Conservation (phyloP, 1,139 yeast species). For the Casaregolazyma suthepensis region DNA sequence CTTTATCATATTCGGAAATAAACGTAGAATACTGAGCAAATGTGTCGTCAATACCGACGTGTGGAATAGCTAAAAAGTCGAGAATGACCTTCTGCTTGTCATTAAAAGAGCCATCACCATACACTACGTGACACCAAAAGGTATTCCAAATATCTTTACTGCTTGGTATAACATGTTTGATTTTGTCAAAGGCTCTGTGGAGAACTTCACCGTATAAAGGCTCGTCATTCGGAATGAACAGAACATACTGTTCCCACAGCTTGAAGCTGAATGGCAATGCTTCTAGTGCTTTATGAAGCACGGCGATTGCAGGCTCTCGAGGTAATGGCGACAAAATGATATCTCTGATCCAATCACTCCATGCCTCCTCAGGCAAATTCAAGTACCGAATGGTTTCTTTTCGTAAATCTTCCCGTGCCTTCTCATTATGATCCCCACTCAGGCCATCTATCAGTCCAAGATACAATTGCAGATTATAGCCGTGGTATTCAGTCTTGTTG, state of each 20-base stretch:
- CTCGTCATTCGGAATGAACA: background rate
- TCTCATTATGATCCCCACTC: background rate
- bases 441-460: background rate
- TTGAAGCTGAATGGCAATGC: constrained; percentile 9
- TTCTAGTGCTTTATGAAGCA: constrained; percentile 12
- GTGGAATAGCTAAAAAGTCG: constrained; percentile 40
- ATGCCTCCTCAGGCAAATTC: constrained; percentile 17
- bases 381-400: background rate
- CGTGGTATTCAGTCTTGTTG: background rate
- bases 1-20: constrained; percentile 30
- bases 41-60: constrained; percentile 38
- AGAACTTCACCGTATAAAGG: background rate
- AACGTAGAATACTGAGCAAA: constrained; percentile 42
- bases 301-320: background rate
- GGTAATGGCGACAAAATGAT: constrained; percentile 21
- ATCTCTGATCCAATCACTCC: constrained; percentile 27
- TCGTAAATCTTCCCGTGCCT: background rate
- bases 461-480: background rate
- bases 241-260: constrained; percentile 21
- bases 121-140: constrained; percentile 6
- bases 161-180: constrained; percentile 35
- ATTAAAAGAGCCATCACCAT: background rate
- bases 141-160: constrained; percentile 37
- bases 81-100: constrained; percentile 25
- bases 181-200: constrained; percentile 22